Evolutionary conservation across 129 eudicot species (phyloP), one percentile per base, ranked within the genome.

Genomic region (Flaveria trinervia): DNA sequence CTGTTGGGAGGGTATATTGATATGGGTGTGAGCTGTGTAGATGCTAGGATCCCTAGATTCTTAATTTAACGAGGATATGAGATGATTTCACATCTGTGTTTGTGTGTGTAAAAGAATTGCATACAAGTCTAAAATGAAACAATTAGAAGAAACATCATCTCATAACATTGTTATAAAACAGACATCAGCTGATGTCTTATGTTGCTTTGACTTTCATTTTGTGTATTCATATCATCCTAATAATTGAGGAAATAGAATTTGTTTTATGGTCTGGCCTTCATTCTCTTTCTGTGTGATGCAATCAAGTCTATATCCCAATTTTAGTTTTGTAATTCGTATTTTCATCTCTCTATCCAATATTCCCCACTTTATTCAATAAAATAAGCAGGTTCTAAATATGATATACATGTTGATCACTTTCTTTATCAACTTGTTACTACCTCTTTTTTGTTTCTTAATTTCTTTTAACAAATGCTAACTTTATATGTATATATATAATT

Each of bases 401-500:
- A 28, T 51, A 59, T 41, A 66, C 71, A 6, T 16, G 61, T 23
- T 18, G 43, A 20, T 65, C 70, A 20, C 22, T 76, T 67, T 25
- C 46, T 20, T 64, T 46, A 51, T 51, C 23, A 59, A 20, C 13
- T 70, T 70, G 5, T 72, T 66, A 28, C 43, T 15, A 30, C 22
- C 23, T 5, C 23, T 72, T 43, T 43, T 36, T 41, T 73, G 49
- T 52, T 23, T 12, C 45, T 66, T 61, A 30, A 23, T 15, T 72
- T 41, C 44, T 15, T 49, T 66, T n/a, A 74, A 55, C 65, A 67
- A 17, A 55, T 74, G 48, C 67, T 55, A 45, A 66, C 69, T 64
- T 30, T 30, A 28, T 64, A 25, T 20, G 0, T 64, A 25, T 30
- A 67, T 55, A 13, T 44, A 54, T 11, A 23, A 56, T 68, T n/a